Conservation (phyloP, 129 eudicot species). For the Saussurea involucrata region DNA sequence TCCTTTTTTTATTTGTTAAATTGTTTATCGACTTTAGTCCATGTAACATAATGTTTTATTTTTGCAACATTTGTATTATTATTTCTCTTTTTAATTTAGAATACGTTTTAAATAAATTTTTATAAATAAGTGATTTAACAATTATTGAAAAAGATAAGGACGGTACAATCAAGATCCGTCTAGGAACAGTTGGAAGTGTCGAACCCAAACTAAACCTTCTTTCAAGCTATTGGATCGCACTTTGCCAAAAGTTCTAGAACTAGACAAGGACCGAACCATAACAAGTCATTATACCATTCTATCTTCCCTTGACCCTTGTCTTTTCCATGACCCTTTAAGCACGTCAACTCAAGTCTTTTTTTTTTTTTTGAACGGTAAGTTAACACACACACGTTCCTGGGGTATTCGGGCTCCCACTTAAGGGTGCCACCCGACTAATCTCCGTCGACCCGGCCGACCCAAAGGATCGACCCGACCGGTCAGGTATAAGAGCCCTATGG, state of each 20-base stretch:
- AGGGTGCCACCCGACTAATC: no score
- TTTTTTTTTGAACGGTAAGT: no score
- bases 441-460: no score
- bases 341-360: not conserved
- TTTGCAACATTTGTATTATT: no score
- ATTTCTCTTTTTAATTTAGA: no score
- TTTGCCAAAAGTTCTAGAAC: not conserved
- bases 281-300: not conserved
- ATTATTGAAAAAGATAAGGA: not conserved
- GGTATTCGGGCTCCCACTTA: no score
- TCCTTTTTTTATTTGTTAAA: no score
- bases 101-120: no score
- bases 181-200: no score
- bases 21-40: not conserved
- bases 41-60: not conserved
- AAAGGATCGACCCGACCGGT: no score
- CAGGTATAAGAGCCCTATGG: no score
- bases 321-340: not conserved
- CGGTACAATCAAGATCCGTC: not conserved
- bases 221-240: not conserved
- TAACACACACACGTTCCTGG: no score
- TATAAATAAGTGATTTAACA: not conserved
- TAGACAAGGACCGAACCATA: not conserved
- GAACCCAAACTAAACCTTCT: not conserved
- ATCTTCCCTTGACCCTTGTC: not conserved